These are phyloP conservation scores for Yamadazyma ubonensis DNA, from an alignment of 805 yeast genomes.

Conservation along the genomic window DNA sequence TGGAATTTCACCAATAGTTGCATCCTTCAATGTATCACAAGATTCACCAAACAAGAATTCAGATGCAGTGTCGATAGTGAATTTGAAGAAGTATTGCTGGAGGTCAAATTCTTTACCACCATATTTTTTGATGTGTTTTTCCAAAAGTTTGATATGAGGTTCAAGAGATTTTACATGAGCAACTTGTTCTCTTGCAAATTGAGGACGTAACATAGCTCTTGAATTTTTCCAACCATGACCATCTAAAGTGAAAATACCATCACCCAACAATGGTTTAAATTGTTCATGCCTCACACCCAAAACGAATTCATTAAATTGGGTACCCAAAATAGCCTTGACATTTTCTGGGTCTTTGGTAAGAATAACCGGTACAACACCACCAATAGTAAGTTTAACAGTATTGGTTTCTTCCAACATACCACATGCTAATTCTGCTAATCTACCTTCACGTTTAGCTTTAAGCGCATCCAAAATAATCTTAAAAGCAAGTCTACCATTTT, in stretches of 20 bases:
- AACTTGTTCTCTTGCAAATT: conserved; percentile 38
- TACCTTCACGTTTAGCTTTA: conserved; percentile 21
- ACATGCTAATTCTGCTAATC: conserved; percentile 23
- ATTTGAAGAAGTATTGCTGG: conserved; percentile 33
- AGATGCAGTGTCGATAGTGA: conserved; percentile 41
- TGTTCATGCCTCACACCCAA: conserved; percentile 33
- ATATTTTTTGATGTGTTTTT: conserved; percentile 22
- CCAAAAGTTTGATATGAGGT: conserved; percentile 28
- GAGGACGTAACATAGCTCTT: conserved; percentile 38
- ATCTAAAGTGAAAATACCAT: conserved; percentile 39
- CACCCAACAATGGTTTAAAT: conserved; percentile 34
- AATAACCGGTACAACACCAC: conserved; percentile 23
- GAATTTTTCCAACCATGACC: conserved; percentile 41
- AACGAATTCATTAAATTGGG: conserved; percentile 37
- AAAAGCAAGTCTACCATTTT: conserved; percentile 5
- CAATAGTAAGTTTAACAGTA: conserved; percentile 18
- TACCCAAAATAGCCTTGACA: conserved; percentile 36
- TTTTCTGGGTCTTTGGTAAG: conserved; percentile 36
- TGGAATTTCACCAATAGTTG: conserved; percentile 25
- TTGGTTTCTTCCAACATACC: conserved; percentile 3
- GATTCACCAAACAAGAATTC: conserved; percentile 44
- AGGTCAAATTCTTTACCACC: conserved; percentile 30
- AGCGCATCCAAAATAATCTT: conserved; percentile 16
- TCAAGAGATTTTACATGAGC: conserved; percentile 35
- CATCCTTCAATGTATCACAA: conserved; percentile 28